Conservation (phyloP, 768 basidiomycete genomes). For the Auriscalpium microsporum region DNA sequence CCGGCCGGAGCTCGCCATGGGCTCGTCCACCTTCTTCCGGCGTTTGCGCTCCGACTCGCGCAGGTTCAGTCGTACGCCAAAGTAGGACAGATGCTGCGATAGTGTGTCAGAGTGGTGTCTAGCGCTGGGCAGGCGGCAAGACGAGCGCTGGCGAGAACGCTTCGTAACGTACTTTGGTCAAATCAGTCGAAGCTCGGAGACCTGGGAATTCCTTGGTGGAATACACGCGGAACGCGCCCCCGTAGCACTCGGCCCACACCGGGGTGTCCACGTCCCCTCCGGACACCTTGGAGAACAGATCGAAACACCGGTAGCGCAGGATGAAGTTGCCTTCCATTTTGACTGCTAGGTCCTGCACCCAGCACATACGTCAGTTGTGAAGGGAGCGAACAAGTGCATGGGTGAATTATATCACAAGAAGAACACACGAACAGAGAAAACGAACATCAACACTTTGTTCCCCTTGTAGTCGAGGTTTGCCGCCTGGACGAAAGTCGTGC, state of each 20-base stretch:
- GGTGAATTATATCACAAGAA: not conserved
- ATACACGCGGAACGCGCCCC: conserved; percentile 55
- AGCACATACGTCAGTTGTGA: not conserved
- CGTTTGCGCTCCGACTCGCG: conserved; percentile 51
- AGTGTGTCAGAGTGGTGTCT: not conserved
- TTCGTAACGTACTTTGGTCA: conserved; percentile 46
- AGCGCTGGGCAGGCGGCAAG: not conserved
- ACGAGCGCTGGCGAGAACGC: not conserved
- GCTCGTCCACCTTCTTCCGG: conserved; percentile 29
- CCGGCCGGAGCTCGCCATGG: not conserved
- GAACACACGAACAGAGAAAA: conserved; percentile 45
- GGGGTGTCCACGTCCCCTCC: conserved; percentile 28
- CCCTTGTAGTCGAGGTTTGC: conserved; percentile 47
- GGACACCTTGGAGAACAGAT: conserved; percentile 39
- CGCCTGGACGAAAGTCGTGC: conserved; percentile 50
- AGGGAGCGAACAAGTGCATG: not conserved
- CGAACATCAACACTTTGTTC: conserved; percentile 49
- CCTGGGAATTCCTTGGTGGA: conserved; percentile 70
- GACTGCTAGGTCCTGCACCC: conserved; percentile 57
- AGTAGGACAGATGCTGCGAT: conserved; percentile 40
- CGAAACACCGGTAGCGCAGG: conserved; percentile 60
- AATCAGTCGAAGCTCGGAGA: conserved; percentile 52
- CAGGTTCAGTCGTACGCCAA: conserved; percentile 51
- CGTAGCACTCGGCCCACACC: conserved; percentile 58
- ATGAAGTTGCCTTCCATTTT: conserved; percentile 59